These are phyloP conservation scores for Tolypocladium ophioglossoides DNA, from an alignment of 2,329 filamentous ascomycete genomes.

Conservation along the genomic window DNA sequence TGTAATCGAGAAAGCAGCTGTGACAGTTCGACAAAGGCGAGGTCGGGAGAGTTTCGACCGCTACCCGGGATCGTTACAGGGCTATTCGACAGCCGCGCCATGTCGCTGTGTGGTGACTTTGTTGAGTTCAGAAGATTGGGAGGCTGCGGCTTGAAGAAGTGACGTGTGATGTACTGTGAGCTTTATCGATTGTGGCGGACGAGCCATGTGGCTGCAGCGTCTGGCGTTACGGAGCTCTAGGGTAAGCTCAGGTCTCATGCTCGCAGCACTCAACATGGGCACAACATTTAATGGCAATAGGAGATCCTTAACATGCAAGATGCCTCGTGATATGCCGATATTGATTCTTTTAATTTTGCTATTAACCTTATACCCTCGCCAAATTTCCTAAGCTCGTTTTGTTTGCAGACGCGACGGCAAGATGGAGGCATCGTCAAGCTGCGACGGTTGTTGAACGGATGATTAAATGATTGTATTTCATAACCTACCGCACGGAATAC, in stretches of 20 bases:
- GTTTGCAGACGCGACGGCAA: too few relatives aligned
- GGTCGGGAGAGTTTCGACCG: conserved; percentile 15
- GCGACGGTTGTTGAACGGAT: too few relatives aligned
- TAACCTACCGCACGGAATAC: not conserved
- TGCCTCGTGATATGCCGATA: too few relatives aligned
- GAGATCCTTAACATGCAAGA: too few relatives aligned
- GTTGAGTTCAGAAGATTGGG: not conserved
- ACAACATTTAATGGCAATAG: not conserved
- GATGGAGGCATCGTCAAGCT: too few relatives aligned
- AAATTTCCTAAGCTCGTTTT: too few relatives aligned
- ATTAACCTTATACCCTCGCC: too few relatives aligned
- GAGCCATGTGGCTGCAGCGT: not conserved
- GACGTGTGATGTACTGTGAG: not conserved
- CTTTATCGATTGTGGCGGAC: not conserved
- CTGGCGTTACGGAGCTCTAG: not conserved
- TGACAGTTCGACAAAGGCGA: conserved; percentile 39
- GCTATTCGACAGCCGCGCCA: conserved; percentile 16
- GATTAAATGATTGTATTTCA: not conserved
- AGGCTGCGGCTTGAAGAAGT: not conserved
- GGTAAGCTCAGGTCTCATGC: not conserved
- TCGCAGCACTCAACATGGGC: not conserved
- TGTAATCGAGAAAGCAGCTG: conserved; percentile 57
- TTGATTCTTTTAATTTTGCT: too few relatives aligned
- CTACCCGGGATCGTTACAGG: conserved; percentile 3
- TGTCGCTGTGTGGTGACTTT: conserved; percentile 5